phyloP scores from a whole-genome alignment of 2,329 filamentous ascomycete species.

The Didymella exigua region DNA sequence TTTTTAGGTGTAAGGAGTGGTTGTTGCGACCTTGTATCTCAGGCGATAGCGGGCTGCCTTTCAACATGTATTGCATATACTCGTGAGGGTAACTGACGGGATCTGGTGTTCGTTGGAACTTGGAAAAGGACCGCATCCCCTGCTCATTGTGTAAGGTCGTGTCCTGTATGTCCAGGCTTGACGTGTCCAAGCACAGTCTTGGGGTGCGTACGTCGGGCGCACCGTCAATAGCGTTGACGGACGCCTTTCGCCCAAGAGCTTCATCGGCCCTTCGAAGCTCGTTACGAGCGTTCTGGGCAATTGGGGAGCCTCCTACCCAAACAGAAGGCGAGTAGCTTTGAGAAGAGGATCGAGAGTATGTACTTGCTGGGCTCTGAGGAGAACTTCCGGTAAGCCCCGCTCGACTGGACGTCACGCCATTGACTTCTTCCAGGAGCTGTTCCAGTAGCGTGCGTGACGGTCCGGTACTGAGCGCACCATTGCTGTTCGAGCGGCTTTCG shows the following conservation, averaged over 20 bases:
- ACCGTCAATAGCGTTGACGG: not conserved
- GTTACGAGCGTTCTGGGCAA: slow-evolving; percentile 31
- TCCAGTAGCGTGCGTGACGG: slow-evolving; percentile 31
- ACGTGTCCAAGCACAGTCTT: not conserved
- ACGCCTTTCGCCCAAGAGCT: slow-evolving; percentile 21
- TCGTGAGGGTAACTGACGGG: slow-evolving; percentile 1
- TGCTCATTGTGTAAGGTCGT: not conserved
- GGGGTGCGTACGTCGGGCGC: not conserved
- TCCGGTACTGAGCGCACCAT: slow-evolving; percentile 9
- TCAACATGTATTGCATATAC: not conserved
- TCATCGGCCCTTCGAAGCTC: slow-evolving; percentile 34
- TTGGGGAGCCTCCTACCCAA: slow-evolving; percentile 27
- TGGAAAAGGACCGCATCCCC: not conserved
- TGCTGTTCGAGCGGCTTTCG: slow-evolving; percentile 11
- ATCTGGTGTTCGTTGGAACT: not conserved
- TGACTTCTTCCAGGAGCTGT: slow-evolving; percentile 38
- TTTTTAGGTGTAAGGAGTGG: not conserved
- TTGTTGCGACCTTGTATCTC: not conserved
- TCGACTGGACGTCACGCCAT: slow-evolving; percentile 1
- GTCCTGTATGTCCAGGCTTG: not conserved
- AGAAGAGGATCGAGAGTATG: slow-evolving; percentile 8
- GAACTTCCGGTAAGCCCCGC: not conserved
- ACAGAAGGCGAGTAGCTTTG: slow-evolving; percentile 5
- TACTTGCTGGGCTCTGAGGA: not conserved
- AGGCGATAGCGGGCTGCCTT: not conserved